Conservation (phyloP, 805 yeast species). For the Yamadazyma ubonensis region DNA sequence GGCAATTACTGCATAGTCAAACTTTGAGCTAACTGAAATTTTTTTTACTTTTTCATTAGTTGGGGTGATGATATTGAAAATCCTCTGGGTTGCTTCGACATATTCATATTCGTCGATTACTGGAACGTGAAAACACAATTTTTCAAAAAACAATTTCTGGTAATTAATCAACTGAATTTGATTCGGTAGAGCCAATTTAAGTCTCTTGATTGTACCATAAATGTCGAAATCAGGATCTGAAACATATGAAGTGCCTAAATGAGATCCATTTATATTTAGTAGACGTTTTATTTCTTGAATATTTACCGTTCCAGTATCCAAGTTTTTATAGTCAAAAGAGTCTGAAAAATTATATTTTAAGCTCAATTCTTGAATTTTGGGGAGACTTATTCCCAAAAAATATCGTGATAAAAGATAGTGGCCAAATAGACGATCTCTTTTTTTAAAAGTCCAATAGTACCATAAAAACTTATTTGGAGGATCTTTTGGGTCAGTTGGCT, state of each 20-base stretch:
- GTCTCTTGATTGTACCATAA: background rate
- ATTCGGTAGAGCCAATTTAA: slow-evolving; percentile 11
- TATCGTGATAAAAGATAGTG: slow-evolving; percentile 7
- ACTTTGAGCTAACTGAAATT: slow-evolving; percentile 11
- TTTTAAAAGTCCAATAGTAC: slow-evolving; percentile 11
- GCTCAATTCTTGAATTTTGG: background rate
- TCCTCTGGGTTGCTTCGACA: slow-evolving; percentile 7
- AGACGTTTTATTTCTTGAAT: slow-evolving; percentile 1
- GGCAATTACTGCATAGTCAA: slow-evolving; percentile 20
- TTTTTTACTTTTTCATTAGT: slow-evolving; percentile 3
- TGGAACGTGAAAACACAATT: slow-evolving; percentile 16
- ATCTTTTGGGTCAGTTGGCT: slow-evolving; percentile 11
- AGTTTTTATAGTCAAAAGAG: slow-evolving; percentile 3
- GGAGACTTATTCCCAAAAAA: slow-evolving; percentile 8
- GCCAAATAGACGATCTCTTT: slow-evolving; percentile 6
- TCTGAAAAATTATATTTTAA: background rate
- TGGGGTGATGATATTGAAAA: slow-evolving; percentile 8
- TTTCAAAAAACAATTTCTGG: slow-evolving; percentile 15
- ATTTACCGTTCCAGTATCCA: slow-evolving; percentile 8
- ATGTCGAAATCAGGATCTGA: slow-evolving; percentile 5
- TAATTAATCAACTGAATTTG: slow-evolving; percentile 10
- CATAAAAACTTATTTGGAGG: slow-evolving; percentile 10
- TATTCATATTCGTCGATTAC: slow-evolving; percentile 17
- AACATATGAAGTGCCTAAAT: slow-evolving; percentile 7
- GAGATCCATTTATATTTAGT: slow-evolving; percentile 6